Percentiles rank a stretch among this genome's conserved stretches.
phyloP scores from a whole-genome alignment of 2,329 filamentous ascomycete species.

The Paecilomyces dactylethromorphus region DNA sequence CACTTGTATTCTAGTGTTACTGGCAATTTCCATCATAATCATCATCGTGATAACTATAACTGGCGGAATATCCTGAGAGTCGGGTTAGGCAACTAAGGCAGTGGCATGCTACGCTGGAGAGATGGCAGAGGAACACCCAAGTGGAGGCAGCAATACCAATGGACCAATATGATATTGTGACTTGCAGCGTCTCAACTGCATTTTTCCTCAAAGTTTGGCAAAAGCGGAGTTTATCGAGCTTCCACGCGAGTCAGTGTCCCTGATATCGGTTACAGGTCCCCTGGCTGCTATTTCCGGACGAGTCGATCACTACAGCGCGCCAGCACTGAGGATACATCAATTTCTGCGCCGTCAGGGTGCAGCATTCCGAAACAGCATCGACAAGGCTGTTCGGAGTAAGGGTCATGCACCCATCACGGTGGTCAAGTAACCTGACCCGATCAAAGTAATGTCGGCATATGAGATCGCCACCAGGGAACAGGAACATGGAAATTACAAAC shows the following conservation, averaged over 20 bases:
- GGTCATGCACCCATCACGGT: background rate
- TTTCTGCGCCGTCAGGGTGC: background rate
- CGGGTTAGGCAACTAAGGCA: too few species aligned
- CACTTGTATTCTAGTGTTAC: too few species aligned
- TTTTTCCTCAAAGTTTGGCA: background rate
- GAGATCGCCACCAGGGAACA: background rate
- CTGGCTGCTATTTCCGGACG: background rate
- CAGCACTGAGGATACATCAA: background rate
- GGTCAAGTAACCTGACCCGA: background rate
- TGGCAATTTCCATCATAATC: too few species aligned
- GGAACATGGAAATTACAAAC: background rate
- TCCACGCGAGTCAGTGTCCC: background rate
- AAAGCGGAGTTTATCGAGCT: too few species aligned
- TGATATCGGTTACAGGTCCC: background rate
- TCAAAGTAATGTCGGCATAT: background rate
- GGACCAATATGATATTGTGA: too few species aligned
- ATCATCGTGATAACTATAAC: too few species aligned
- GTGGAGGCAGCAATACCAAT: too few species aligned
- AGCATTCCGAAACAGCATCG: background rate
- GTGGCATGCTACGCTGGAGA: too few species aligned
- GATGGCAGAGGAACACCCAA: too few species aligned
- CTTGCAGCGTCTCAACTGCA: background rate
- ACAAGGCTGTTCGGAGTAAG: background rate
- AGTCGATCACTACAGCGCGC: background rate
- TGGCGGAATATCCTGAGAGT: too few species aligned